Base-by-base conservation (phyloP, 2,329 filamentous ascomycete species). In the Albophoma yamanashiensis region DNA sequence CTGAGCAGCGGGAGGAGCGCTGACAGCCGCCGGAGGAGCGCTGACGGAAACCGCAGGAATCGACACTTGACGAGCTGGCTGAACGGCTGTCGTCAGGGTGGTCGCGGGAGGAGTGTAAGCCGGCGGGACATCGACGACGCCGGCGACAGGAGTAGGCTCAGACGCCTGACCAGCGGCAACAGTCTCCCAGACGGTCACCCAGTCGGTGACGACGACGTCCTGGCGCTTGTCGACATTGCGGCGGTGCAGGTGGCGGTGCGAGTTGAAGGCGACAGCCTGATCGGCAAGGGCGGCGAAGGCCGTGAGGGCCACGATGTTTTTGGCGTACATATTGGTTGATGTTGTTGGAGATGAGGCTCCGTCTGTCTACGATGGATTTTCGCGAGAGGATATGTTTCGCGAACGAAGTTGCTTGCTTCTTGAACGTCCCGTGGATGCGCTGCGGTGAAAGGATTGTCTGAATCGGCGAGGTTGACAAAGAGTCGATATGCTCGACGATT, bases 251-350 rank as follows among this genome's bases (percentile, higher is more conserved):
- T 77, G 75, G 53, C 74, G 75, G 69, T 79, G 75, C 61, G 72
- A 65, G 69, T 74, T 75, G 64, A 75, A 66, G 64, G 76, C 79
- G 47, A 75, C 61, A 62, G 73, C 73, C 68, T 79, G 74, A 65
- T 76, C 73, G 65, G 75, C 71, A 55, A 82, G 72, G 65, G 75
- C 71, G 61, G 76, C 71, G 60, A 76, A 71, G 59, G 75, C 76
- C 59, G 75, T 74, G 60, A 81, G 67, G 61, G 73, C 62, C 60
- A 74, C 68, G 61, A 78, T 61, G 66, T 76, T 71, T 65, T 78
- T 79, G 68, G 72, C 67, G 64, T 74, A 70, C 79, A 81, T 81
- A 22, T 62, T 75, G 70, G 58, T 58, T 17, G 42, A 40, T 62
- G 43, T n/a, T 56, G 58, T 58, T 38, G 27, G 47, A 52, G 47